phyloP scores from a whole-genome alignment of 148 eudicot genomes.

The Cornus controversa region DNA sequence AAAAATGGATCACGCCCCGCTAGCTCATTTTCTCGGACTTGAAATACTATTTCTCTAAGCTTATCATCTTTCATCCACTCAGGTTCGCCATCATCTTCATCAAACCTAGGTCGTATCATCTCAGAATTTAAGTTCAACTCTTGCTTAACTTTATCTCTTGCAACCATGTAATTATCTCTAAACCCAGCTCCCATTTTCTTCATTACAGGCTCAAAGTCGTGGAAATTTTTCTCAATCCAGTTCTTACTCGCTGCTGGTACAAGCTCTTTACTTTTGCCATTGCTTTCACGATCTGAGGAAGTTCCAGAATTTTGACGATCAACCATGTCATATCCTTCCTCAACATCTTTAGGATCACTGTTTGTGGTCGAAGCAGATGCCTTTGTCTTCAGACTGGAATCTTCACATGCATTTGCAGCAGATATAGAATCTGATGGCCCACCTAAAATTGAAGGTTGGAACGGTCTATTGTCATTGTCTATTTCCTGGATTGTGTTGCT shows the following conservation, averaged over 20 bases:
- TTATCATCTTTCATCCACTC: slow-evolving; percentile 93
- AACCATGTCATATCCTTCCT: slow-evolving; percentile 11
- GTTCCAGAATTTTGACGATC: slow-evolving; percentile 16
- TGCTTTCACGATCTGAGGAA: slow-evolving; percentile 18
- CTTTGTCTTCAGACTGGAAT: slow-evolving; percentile 14
- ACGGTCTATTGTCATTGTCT: not conserved
- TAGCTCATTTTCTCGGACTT: slow-evolving; percentile 87
- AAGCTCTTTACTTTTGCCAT: slow-evolving; percentile 21
- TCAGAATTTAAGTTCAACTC: slow-evolving; percentile 35
- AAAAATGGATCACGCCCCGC: slow-evolving; percentile 84
- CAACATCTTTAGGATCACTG: slow-evolving; percentile 24
- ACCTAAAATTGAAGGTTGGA: not conserved
- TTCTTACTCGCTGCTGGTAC: slow-evolving; percentile 35
- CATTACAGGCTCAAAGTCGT: slow-evolving; percentile 67
- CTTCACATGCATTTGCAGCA: slow-evolving; percentile 20
- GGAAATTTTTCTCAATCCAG: slow-evolving; percentile 85
- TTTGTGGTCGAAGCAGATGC: slow-evolving; percentile 5
- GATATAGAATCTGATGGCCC: slow-evolving; percentile 12
- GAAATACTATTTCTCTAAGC: slow-evolving; percentile 83
- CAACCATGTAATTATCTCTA: slow-evolving; percentile 55
- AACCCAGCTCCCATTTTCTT: slow-evolving; percentile 73
- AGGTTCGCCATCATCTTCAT: slow-evolving; percentile 51
- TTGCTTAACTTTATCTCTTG: slow-evolving; percentile 58
- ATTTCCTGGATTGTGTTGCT: not conserved
- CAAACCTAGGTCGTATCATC: slow-evolving; percentile 28